Base-by-base conservation (phyloP, 805 yeast genomes). In the Candida dendrica region DNA sequence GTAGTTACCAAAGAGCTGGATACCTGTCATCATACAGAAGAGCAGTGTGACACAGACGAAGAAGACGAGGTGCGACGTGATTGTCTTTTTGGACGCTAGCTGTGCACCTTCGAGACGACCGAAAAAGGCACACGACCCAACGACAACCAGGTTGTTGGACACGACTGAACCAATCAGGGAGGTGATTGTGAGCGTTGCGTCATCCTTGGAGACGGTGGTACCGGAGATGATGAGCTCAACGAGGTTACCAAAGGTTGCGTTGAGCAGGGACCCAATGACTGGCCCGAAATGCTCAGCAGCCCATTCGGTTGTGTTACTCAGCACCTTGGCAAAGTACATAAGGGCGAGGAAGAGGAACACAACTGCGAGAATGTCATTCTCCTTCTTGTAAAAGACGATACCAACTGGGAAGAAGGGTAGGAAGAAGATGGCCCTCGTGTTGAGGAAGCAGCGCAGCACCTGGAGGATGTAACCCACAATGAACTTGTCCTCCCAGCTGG, bases 171-270 rank as follows among this genome's bases (percentile, higher is more conserved):
- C 77, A 44, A 72, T 63, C 71, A 72, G 69, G 30, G 65, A 60
- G 10, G 77, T 75, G 49, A 71, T 74, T 15, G 72, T 75, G 44
- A 72, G 66, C 32, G 75, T 58, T 30, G 72, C 66, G 56, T 72
- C 76, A 41, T 64, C 64, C 15, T 71, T 69, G 44, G 61, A 67
- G 53, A 72, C 68, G 6, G 77, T 74, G 41, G 72, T 69, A 27
- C 72, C 63, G 10, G 73, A 68, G 34, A 72, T 75, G 54, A 72
- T 71, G 45, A 72, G 59, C 52, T 72, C 77, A 7, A 72, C 75
- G 2, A 75, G 70, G 48, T 72, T 72, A 36, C 76, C 77, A 50
- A 72, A 71, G 7, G 76, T 71, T 15, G 76, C 75, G 49, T 72
- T 72, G 52, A 72, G 59, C 43, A 71, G 56, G 1, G 76, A 75